Conservation (phyloP, 2,329 filamentous ascomycete genomes). For the Pseudocercospora eumusae region DNA sequence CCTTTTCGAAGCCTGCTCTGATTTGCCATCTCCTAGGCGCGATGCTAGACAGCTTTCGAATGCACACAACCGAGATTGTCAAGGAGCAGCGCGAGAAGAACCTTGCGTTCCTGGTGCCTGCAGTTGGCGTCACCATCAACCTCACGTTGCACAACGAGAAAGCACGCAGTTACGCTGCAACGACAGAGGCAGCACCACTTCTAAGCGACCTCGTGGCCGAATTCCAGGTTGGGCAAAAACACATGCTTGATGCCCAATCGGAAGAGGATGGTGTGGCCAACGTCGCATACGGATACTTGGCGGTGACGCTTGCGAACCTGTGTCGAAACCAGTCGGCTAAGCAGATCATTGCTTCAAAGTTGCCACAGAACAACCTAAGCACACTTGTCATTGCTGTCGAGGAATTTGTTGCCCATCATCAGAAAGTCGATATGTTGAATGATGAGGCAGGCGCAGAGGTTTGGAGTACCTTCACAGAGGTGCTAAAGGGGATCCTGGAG, state of each 20-base stretch:
- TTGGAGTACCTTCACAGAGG: constrained; percentile 54
- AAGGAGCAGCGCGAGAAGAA: constrained; percentile 56
- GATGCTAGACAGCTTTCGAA: constrained; percentile 33
- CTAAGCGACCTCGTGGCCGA: constrained; percentile 33
- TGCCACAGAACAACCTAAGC: constrained; percentile 52
- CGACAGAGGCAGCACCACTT: constrained; percentile 16
- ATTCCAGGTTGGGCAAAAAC: constrained; percentile 35
- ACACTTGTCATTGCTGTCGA: constrained; percentile 59
- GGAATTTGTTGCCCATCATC: constrained; percentile 63
- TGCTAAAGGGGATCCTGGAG: constrained; percentile 56
- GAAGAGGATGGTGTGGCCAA: constrained; percentile 72
- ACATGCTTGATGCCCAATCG: constrained; percentile 60
- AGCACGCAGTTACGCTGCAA: constrained; percentile 45
- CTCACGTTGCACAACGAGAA: constrained; percentile 74
- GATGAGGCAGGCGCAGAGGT: constrained; percentile 51
- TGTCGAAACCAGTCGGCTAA: constrained; percentile 59
- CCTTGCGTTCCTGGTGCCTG: constrained; percentile 72
- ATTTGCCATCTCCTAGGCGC: constrained; percentile 44
- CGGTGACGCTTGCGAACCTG: constrained; percentile 79
- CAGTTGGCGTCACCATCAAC: constrained; percentile 83
- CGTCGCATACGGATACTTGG: constrained; percentile 82
- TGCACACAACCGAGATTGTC: constrained; percentile 31
- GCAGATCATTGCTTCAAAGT: constrained; percentile 32
- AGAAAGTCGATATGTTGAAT: constrained; percentile 57
- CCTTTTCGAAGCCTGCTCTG: constrained; percentile 60